Evolutionary conservation across 257 asterid species (phyloP), one percentile per base, ranked within the genome.

Genomic region (Solanum sejunctum): DNA sequence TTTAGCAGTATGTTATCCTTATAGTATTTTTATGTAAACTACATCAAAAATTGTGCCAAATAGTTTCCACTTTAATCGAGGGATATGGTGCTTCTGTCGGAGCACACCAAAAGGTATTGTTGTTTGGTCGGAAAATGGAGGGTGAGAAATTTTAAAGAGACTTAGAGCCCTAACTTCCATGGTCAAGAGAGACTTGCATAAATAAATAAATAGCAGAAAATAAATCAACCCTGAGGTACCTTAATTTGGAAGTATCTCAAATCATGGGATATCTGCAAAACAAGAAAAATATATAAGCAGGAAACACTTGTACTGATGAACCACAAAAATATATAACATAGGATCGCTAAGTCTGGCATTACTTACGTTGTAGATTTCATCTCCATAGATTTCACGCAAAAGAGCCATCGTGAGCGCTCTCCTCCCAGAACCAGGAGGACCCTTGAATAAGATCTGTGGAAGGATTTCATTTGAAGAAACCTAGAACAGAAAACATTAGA

Each of bases 341-440:
- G 15, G 45, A 52, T 26, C 26, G 57, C 64, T 52, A 52, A 72
- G 20, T 43, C 57, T 72, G 3, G 20, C 20, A 43, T 45, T 72
- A 85, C 95, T 57, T 92, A 93, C 98, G 86, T 91, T 92, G 89
- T 88, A 89, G 87, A 90, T 92, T 58, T 93, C 69, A 69, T 93
- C 93, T 7, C 98, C 98, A 69, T 89, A 94, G 51, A 94, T 86
- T 88, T 93, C 97, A 39, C 86, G 92, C 66, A 94, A 93, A 88
- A 94, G 91, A 52, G 94, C 95, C 95, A 88, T 90, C 20, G 92
- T 82, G 78, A 94, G 86, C 17, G 97, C 89, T 87, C 93, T 94
- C 91, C 93, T 93, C 80, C 98, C 98, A 18, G 95, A 88, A 81
- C 98, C 98, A 26, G 92, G 90, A 9, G 95, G 93, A 52, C 98